Evolutionary conservation across 2,329 filamentous ascomycete genomes (phyloP), one percentile per base, ranked within the genome.

Genomic region (Dactylellina sp.): DNA sequence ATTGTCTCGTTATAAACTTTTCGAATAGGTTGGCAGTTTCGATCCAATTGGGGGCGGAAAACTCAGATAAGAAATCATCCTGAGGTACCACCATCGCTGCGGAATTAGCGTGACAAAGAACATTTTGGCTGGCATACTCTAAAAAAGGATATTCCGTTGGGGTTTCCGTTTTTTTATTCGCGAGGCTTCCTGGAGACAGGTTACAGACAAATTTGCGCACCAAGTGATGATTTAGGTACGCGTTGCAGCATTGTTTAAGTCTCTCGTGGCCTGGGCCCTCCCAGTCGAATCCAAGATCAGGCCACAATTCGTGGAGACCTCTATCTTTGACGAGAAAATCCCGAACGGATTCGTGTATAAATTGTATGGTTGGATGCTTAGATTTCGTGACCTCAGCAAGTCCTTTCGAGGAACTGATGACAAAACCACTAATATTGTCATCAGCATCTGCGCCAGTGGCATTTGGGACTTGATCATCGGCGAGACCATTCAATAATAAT

Each of bases 241-340:
- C 63, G 1, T 79, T 56, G 71, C 85, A 87, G 62, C 81, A 83
- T 52, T 81, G 52, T 72, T 83, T 85, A 4, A 86, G 77, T 16
- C 60, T 77, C 0, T 85, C 81, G 42, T 87, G 81, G 18, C 83
- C 80, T 39, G 75, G 59, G 0, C 20, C 49, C 28, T 65, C 61
- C 20, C 49, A 61, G 7, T 74, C 53, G 25, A 57, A 62, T 7
- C 61, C 55, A 25, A 61, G 53, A 25, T 66, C 55, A n/a, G 59
- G 61, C 72, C 59, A 75, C 2, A 70, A 46, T 57, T 63, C 50
- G n/a, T 52, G 24, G 4, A 77, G 53, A 18, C 78, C 79, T 2
- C 77, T 77, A 14, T 79, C 78, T 50, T 79, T 79, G 37, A 80
- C 25, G 2, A 81, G 75, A 20, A 80, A 81, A 62, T 80, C 79